Evolutionary conservation across 805 yeast genomes (phyloP), one percentile per base, ranked within the genome.

Genomic region (Pichia phayaonensis): DNA sequence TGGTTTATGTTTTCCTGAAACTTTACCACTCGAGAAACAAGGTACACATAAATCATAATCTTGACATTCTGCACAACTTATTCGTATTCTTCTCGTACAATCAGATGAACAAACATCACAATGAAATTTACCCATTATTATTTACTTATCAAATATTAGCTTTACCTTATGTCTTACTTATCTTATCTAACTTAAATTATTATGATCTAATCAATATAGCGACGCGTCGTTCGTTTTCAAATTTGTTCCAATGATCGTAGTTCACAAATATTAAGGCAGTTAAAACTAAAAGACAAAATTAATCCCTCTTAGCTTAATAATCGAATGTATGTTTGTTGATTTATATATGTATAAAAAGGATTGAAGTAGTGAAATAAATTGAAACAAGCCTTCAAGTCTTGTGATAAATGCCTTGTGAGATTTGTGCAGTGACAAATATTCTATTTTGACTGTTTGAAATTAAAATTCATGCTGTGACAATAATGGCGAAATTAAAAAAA

Each of bases 31-130:
- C 2, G 96, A 84, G 70, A 94, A 94, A 66, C 99, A 94, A 2
- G 96, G 96, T 6, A 95, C 98, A 73, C 99, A 94, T n/a, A 94
- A 72, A 65, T 94, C 99, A 61, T 92, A 94, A 66, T 92, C 98
- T 3, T 81, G 73, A 68, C 99, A 95, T 34, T 81, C 84, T 0
- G 97, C 98, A 73, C 99, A 94, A 47, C 86, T 76, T 45, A 94
- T 83, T 54, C 98, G 76, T 44, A 94, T 94, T 57, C 97, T 72
- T 61, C 90, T 83, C 1, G 98, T 90, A 64, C 97, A 87, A 66
- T 94, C 99, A 1, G 95, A 77, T n/a, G 96, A 84, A 64, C 99
- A 94, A 13, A 89, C 89, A 68, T 94, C 99, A 70, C 99, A 94
- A 64, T 89, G 96, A 65, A 79, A 89, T 61, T 80, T 77, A 43